phyloP scores from a whole-genome alignment of 352 stramenopile genomes.

The Globisporangium paroecandrum region DNA sequence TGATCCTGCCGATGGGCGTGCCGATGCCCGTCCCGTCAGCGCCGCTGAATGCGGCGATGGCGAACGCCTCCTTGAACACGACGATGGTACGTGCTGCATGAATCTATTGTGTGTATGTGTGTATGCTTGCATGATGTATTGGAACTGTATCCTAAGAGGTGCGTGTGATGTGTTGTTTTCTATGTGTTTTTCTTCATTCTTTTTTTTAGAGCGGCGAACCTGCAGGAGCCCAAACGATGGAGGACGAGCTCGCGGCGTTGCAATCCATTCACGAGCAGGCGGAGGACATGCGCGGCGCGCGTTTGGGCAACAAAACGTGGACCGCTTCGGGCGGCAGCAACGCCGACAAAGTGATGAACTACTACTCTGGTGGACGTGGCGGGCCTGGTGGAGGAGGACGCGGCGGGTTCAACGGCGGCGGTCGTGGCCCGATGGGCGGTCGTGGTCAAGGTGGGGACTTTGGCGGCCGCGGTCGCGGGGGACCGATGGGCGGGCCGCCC shows the following conservation, averaged over 20 bases:
- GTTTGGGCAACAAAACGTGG: slow-evolving; percentile 85
- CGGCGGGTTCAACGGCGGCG: slow-evolving; percentile 25
- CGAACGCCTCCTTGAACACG: slow-evolving; percentile 8
- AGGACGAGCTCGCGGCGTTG: slow-evolving; percentile 79
- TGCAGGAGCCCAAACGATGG: slow-evolving; percentile 72
- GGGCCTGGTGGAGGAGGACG: slow-evolving; percentile 27
- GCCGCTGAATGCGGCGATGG: slow-evolving; percentile 14
- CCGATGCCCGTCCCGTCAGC: slow-evolving; percentile 38
- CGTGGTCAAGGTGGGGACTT: slow-evolving; percentile 41
- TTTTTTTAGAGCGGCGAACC: slow-evolving; percentile 2
- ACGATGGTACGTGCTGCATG: slow-evolving; percentile 15
- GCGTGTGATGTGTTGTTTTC: slow-evolving; percentile 9
- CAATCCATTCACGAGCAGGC: slow-evolving; percentile 84
- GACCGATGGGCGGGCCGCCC: slow-evolving; percentile 34
- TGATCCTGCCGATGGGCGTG: slow-evolving; percentile 28
- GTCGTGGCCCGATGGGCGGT: slow-evolving; percentile 38
- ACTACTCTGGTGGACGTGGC: slow-evolving; percentile 45
- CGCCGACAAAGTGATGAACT: slow-evolving; percentile 76
- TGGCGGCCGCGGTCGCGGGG: slow-evolving; percentile 30
- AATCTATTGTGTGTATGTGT: slow-evolving; percentile 10
- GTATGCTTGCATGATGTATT: slow-evolving; percentile 13
- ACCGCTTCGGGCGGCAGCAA: slow-evolving; percentile 71
- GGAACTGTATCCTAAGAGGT: background rate
- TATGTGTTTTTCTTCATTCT: background rate
- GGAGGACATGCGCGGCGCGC: slow-evolving; percentile 71